A percentile compares a stretch with the other conserved stretches of the same genome.
These are phyloP conservation scores for Trichoderma gracile DNA, from an alignment of 2,329 filamentous ascomycete species.

Conservation along the genomic window DNA sequence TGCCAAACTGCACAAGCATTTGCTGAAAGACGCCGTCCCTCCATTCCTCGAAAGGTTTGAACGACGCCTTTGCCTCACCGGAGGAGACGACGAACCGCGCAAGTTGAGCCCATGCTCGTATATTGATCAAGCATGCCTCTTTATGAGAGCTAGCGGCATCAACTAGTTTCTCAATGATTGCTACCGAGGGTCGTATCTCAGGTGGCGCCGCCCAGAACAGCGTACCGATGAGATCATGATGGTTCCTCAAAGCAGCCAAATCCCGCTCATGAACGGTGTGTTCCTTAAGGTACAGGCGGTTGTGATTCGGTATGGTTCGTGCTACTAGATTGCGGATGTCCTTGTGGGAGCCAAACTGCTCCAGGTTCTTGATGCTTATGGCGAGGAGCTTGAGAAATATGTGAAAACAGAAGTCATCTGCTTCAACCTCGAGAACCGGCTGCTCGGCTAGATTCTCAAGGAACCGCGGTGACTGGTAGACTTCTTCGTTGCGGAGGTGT, in stretches of 20 bases:
- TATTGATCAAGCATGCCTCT: constrained; percentile 64
- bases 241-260: constrained; percentile 64
- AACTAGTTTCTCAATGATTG: constrained; percentile 61
- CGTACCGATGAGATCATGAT: constrained; percentile 67
- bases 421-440: constrained; percentile 52
- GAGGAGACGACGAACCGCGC: constrained; percentile 58
- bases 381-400: constrained; percentile 66
- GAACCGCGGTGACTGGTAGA: constrained; percentile 61
- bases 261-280: constrained; percentile 60
- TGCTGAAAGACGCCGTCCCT: constrained; percentile 59
- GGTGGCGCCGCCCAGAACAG: constrained; percentile 64
- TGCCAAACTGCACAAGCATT: constrained; percentile 58
- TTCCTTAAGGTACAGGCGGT: constrained; percentile 64
- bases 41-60: constrained; percentile 51
- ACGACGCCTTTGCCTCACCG: constrained; percentile 49
- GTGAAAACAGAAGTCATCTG: constrained; percentile 65
- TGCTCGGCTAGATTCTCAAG: constrained; percentile 54
- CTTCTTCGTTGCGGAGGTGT: constrained; percentile 66
- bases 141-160: constrained; percentile 62
- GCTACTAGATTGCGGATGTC: constrained; percentile 63
- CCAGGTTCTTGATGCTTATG: constrained; percentile 55
- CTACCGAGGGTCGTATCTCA: constrained; percentile 53
- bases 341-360: constrained; percentile 50
- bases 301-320: constrained; percentile 65
- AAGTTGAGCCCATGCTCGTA: constrained; percentile 64